Evolutionary conservation across 208 protist genomes (phyloP), one percentile per base, ranked within the genome.

Genomic region (Herpetomonas samuelpessoai): DNA sequence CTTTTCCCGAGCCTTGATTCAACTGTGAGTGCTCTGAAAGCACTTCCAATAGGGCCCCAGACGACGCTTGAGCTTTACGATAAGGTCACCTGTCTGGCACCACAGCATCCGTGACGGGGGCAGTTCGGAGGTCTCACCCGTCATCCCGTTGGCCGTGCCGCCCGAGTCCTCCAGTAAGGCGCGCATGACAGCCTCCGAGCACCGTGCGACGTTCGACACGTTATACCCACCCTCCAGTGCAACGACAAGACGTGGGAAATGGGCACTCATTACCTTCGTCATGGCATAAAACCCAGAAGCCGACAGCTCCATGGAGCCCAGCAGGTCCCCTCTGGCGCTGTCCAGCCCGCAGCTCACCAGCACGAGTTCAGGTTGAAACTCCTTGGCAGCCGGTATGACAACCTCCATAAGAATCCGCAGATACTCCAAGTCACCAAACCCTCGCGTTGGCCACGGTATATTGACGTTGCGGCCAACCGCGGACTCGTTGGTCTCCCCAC

Each of bases 271-370:
- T 14, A 83, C 28, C 26, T 68, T 69, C 7, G 86, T 94, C 75
- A 97, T 94, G 22, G 81, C 12, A 57, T 82, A 87, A 70, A 84
- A 96, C 12, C 90, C 90, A 12, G 79, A 84, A 1, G 86, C 64
- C 24, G 85, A 79, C 14, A 97, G 24, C 4, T 62, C 51, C 91
- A 96, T 96, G 21, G 75, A 82, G 10, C 96, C 97, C 1, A 98
- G 75, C n/a, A 95, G 67, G 69, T 99, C 97, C 1, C 93, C 96
- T n/a, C 71, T 57, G 7, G 88, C 94, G 24, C 92, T 92, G 72
- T 99, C 97, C 60, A 98, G 98, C n/a, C 97, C 97, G 27, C 82
- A 92, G 62, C 91, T 95, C 28, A 99, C 68, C 55, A 99, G 67
- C 16, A 98, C 82, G 29, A 98, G 25, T 46, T 97, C 84, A 0